phyloP scores from a whole-genome alignment of 805 yeast genomes.

The Wickerhamomyces ciferrii region DNA sequence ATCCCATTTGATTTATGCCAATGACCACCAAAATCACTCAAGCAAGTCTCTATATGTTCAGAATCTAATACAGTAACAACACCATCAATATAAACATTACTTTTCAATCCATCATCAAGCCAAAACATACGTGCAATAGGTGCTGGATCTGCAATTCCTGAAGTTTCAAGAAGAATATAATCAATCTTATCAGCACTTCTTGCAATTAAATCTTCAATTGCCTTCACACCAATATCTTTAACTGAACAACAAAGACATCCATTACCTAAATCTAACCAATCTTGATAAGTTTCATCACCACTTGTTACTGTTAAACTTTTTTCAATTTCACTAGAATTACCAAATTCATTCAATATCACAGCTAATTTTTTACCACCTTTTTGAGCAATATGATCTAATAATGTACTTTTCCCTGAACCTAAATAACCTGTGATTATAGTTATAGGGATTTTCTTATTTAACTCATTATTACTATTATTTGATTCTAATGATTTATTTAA shows the following conservation, averaged over 20 bases:
- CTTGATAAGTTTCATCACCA: conserved; percentile 58
- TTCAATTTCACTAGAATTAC: conserved; percentile 87
- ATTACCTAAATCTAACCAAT: conserved; percentile 95
- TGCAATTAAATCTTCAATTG: conserved; percentile 82
- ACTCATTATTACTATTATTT: not conserved
- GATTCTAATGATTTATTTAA: conserved; percentile 13
- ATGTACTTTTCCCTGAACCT: conserved; percentile 91
- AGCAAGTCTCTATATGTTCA: conserved; percentile 55
- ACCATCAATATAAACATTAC: conserved; percentile 86
- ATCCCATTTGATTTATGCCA: conserved; percentile 48
- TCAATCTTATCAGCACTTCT: conserved; percentile 72
- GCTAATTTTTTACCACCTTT: conserved; percentile 75
- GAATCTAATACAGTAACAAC: conserved; percentile 84
- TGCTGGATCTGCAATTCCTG: conserved; percentile 97
- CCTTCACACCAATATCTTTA: conserved; percentile 90
- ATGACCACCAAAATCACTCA: conserved; percentile 71
- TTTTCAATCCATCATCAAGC: conserved; percentile 85
- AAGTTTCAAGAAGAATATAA: conserved; percentile 88
- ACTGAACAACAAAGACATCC: conserved; percentile 97
- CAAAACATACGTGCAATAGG: conserved; percentile 97
- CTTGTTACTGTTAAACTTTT: conserved; percentile 69
- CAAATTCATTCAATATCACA: conserved; percentile 87
- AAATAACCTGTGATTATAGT: conserved; percentile 92
- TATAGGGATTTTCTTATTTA: conserved; percentile 63
- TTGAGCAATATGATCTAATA: conserved; percentile 68